Evolutionary conservation across 148 eudicot genomes (phyloP).

Genomic region (Cornus suecica): DNA sequence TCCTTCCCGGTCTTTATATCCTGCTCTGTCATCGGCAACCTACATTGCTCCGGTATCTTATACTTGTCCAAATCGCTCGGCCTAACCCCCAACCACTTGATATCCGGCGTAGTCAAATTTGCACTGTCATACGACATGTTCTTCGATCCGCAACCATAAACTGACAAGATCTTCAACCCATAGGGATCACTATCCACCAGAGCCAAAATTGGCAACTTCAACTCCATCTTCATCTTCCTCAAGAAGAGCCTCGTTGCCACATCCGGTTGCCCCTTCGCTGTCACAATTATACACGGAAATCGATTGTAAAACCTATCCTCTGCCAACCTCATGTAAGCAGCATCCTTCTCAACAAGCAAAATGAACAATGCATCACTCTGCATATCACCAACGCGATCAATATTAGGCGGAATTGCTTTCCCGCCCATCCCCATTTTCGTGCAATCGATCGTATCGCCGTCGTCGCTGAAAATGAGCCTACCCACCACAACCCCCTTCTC

Average conservation of each 20-base stretch:
- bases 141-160: constrained; percentile 96
- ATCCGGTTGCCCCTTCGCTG: constrained; percentile 93
- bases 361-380: constrained; percentile 82
- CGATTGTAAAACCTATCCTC: constrained; percentile 91
- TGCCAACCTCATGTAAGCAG: constrained; percentile 80
- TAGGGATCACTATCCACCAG: constrained; percentile 96
- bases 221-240: constrained; percentile 82
- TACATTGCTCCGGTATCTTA: constrained; percentile 85
- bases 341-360: constrained; percentile 87
- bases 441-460: constrained; percentile 92
- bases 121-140: constrained; percentile 98
- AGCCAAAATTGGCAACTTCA: constrained; percentile 83
- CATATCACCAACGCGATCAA: constrained; percentile 85
- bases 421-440: constrained; percentile 96
- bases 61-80: constrained; percentile 98
- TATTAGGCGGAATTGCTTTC: constrained; percentile 90
- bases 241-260: constrained; percentile 83
- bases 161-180: constrained; percentile 88
- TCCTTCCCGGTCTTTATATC: constrained; percentile 98
- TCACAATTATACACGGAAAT: constrained; percentile 85
- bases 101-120: constrained; percentile 89
- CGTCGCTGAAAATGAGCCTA: constrained; percentile 69
- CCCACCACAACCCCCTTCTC: constrained; percentile 97
- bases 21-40: constrained; percentile 96
- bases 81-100: constrained; percentile 91